phyloP scores from a whole-genome alignment of 202 grass and related monocot species.

The Zizania palustris region DNA sequence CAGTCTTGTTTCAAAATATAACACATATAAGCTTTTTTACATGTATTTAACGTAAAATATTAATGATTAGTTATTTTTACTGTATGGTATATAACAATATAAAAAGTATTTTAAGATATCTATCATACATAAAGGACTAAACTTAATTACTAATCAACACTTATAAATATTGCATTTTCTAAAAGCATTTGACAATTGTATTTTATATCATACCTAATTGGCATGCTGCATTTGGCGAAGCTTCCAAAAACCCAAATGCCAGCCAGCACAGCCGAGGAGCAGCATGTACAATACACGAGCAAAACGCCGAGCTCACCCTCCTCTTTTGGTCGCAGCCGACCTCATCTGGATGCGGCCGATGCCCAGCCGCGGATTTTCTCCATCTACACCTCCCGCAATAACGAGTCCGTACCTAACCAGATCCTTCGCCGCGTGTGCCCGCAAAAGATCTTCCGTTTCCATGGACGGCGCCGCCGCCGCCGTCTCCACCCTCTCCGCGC shows the following conservation, averaged over 20 bases:
- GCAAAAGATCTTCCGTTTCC: not conserved
- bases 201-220: no score
- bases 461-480: conserved; percentile 45
- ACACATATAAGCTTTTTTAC: no score
- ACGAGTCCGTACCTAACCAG: not conserved
- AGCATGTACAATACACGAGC: not conserved
- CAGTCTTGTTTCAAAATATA: no score
- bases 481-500: conserved; percentile 50
- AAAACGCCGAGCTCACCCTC: conserved; percentile 32
- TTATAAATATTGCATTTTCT: no score
- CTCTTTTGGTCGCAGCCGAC: not conserved
- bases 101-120: no score
- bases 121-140: no score
- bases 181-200: no score
- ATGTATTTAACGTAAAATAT: no score
- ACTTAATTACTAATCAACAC: no score
- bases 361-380: not conserved
- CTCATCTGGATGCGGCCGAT: not conserved
- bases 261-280: not conserved
- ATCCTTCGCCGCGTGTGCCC: not conserved
- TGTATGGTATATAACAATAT: no score
- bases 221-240: not conserved
- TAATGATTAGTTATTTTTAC: no score
- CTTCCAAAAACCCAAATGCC: conserved; percentile 31
- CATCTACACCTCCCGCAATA: no score